Evolutionary conservation across 2,329 filamentous ascomycete genomes (phyloP).

Genomic region (Aspergillus eucalypticola): DNA sequence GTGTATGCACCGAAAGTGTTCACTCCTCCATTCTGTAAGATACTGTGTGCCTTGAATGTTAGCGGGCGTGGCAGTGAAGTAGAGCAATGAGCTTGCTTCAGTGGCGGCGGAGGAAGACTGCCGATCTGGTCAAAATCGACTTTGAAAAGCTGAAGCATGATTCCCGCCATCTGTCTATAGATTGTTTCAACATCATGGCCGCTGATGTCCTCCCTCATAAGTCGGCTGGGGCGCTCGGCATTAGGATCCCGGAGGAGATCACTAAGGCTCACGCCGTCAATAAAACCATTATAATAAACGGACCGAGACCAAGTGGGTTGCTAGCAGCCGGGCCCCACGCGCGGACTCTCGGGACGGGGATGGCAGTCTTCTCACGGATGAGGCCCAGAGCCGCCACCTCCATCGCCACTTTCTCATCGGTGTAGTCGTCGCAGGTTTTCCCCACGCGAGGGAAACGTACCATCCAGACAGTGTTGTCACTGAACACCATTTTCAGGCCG

Average conservation of each 20-base stretch:
- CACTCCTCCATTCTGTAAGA: conserved; percentile 35
- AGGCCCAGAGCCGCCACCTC: conserved; percentile 31
- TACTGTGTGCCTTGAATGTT: conserved; percentile 37
- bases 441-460: conserved; percentile 34
- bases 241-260: conserved; percentile 33
- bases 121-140: conserved; percentile 34
- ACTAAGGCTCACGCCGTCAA: conserved; percentile 27
- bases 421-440: conserved; percentile 28
- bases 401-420: conserved; percentile 35
- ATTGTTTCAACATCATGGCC: conserved; percentile 29
- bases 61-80: conserved; percentile 26
- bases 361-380: conserved; percentile 26
- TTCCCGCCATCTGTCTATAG: conserved; percentile 31
- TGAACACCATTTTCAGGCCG: conserved; percentile 36
- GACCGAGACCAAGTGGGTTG: conserved; percentile 30
- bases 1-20: conserved; percentile 26
- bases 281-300: conserved; percentile 36
- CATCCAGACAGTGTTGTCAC: conserved; percentile 30
- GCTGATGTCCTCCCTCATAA: conserved; percentile 38
- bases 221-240: conserved; percentile 43
- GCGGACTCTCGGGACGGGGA: conserved; percentile 29
- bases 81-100: conserved; percentile 14
- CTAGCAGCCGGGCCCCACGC: conserved; percentile 30
- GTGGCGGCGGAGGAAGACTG: conserved; percentile 25
- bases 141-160: conserved; percentile 31